Evolutionary conservation across 2,329 filamentous ascomycete genomes (phyloP).

Genomic region (Byssochlamys sp.): DNA sequence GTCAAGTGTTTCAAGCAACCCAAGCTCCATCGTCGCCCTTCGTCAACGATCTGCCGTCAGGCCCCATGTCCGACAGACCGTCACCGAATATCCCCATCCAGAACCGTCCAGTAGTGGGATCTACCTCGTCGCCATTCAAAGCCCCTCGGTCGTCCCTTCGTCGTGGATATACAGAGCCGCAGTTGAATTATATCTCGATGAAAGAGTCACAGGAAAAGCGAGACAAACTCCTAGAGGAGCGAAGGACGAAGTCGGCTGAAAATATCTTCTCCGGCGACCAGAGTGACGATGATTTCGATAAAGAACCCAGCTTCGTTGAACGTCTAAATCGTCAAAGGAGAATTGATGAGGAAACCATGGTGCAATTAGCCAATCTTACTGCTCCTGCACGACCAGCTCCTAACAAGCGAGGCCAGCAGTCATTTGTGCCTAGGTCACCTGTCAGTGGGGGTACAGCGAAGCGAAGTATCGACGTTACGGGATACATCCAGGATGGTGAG

Average conservation of each 20-base stretch:
- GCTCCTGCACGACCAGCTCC: slow-evolving; percentile 19
- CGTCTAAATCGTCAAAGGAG: slow-evolving; percentile 23
- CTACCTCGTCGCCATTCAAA: slow-evolving; percentile 30
- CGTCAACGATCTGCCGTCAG: slow-evolving; percentile 24
- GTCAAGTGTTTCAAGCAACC: slow-evolving; percentile 40
- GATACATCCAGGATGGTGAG: slow-evolving; percentile 9
- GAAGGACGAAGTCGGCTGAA: slow-evolving; percentile 26
- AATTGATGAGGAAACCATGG: slow-evolving; percentile 24
- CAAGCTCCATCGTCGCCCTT: slow-evolving; percentile 40
- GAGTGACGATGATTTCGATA: slow-evolving; percentile 36
- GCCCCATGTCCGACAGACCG: slow-evolving; percentile 37
- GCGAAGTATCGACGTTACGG: slow-evolving; percentile 4
- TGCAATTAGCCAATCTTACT: slow-evolving; percentile 27
- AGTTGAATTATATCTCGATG: slow-evolving; percentile 36
- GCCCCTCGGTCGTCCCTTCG: slow-evolving; percentile 22
- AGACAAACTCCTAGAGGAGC: slow-evolving; percentile 22
- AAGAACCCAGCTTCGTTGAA: slow-evolving; percentile 32
- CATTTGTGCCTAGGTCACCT: slow-evolving; percentile 1
- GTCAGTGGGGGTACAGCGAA: neutral
- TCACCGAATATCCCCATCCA: slow-evolving; percentile 41
- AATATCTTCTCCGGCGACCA: slow-evolving; percentile 24
- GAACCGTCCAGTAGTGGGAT: slow-evolving; percentile 22
- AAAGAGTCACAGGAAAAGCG: slow-evolving; percentile 37
- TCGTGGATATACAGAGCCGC: slow-evolving; percentile 32
- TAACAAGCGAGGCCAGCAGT: slow-evolving; percentile 4